Evolutionary conservation across 2,329 filamentous ascomycete species (phyloP).

Genomic region (Chaetothyriales sp.): DNA sequence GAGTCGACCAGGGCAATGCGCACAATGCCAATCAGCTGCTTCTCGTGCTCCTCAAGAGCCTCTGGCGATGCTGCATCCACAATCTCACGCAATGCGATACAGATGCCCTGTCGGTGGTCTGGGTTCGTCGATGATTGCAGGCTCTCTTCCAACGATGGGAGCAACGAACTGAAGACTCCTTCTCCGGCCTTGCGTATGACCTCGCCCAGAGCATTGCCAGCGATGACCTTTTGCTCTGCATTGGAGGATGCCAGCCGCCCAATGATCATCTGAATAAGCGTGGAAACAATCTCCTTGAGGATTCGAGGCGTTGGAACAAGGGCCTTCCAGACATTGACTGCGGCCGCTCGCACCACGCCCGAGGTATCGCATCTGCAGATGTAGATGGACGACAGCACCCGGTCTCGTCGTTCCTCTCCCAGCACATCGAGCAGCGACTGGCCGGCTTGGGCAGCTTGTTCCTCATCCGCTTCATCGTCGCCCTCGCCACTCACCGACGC

Average conservation of each 20-base stretch:
- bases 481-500: conserved; percentile 65
- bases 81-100: conserved; percentile 84
- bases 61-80: conserved; percentile 80
- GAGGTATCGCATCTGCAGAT: conserved; percentile 97
- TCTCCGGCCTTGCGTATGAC: conserved; percentile 95
- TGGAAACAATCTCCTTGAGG: conserved; percentile 88
- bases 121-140: conserved; percentile 76
- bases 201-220: conserved; percentile 89
- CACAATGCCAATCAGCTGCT: conserved; percentile 85
- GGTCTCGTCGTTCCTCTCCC: conserved; percentile 91
- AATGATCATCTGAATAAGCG: conserved; percentile 87
- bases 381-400: conserved; percentile 90
- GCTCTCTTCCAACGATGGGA: conserved; percentile 86
- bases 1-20: conserved; percentile 82
- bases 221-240: conserved; percentile 98
- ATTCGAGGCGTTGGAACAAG: conserved; percentile 82
- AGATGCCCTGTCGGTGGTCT: conserved; percentile 92
- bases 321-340: conserved; percentile 91
- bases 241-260: conserved; percentile 85
- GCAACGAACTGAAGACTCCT: conserved; percentile 68
- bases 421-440: conserved; percentile 87
- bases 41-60: conserved; percentile 83
- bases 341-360: conserved; percentile 72
- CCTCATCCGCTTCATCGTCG: conserved; percentile 57
- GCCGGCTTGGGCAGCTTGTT: conserved; percentile 67